phyloP scores from a whole-genome alignment of 129 eudicot genomes.

The Tanacetum coccineum region DNA sequence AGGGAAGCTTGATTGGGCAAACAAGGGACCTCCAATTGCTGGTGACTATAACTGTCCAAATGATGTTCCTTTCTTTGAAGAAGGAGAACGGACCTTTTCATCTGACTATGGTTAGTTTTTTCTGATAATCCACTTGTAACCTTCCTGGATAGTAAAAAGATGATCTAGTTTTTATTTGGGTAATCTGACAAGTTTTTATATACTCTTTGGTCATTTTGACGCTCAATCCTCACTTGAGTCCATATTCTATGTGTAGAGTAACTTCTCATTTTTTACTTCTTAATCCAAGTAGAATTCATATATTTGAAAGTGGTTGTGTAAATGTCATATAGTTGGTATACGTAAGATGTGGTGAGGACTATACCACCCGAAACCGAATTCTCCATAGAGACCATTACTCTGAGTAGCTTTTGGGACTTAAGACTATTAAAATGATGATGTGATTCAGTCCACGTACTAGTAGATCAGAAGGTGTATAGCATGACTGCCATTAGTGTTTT shows the following conservation, averaged over 20 bases:
- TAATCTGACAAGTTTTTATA: background rate
- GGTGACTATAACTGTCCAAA: conserved; percentile 57
- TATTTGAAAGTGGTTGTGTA: background rate
- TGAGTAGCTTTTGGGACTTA: no score
- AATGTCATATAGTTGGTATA: background rate
- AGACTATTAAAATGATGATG: no score
- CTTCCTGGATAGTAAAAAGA: background rate
- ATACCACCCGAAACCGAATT: background rate
- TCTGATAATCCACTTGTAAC: conserved; percentile 42
- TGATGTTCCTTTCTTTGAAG: conserved; percentile 54
- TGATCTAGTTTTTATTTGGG: background rate
- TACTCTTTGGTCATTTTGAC: background rate
- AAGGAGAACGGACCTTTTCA: conserved; percentile 43
- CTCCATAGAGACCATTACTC: no score
- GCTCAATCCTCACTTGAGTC: background rate
- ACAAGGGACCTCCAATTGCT: conserved; percentile 46
- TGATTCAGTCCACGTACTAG: background rate
- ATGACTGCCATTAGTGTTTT: background rate
- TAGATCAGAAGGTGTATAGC: no score
- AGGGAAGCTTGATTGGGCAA: conserved; percentile 66
- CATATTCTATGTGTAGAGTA: no score
- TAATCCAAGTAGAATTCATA: background rate
- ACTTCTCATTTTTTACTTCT: background rate
- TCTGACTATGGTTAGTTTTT: conserved; percentile 65
- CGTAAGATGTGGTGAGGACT: background rate